Evolutionary conservation across 106 monocot genomes (phyloP).

Genomic region (Dendrobium chrysotoxum): DNA sequence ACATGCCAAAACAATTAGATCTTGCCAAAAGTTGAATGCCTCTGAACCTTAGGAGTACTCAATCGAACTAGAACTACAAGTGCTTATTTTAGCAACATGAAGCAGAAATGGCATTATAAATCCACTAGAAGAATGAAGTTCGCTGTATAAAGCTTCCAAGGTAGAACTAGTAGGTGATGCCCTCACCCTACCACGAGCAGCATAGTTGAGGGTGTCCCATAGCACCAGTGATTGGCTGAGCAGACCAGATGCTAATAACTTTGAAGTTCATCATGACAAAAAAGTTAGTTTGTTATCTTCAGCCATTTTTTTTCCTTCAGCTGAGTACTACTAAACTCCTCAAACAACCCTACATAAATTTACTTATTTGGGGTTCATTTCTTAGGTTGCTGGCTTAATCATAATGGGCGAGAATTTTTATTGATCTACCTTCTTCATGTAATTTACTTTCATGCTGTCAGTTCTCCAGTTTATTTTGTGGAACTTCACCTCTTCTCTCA

Average conservation of each 20-base stretch:
- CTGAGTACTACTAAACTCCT: no score
- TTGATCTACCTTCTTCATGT: no score
- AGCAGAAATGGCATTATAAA: constrained; percentile 53
- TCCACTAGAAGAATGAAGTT: constrained; percentile 61
- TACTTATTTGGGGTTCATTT: no score
- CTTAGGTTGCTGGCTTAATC: no score
- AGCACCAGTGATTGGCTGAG: constrained; percentile 52
- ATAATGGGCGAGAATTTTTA: no score
- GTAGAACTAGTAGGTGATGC: constrained; percentile 20
- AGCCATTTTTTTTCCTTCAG: no score
- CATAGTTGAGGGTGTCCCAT: constrained; percentile 81
- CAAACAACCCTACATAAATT: no score
- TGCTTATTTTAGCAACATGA: constrained; percentile 40
- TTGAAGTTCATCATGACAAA: no score
- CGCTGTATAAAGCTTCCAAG: constrained; percentile 37
- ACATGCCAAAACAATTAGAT: constrained; percentile 58
- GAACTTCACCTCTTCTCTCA: no score
- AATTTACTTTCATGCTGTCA: no score
- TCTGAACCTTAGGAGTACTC: constrained; percentile 64
- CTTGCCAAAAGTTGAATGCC: constrained; percentile 60
- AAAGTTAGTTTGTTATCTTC: no score
- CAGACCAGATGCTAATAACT: constrained; percentile 28
- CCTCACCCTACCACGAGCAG: constrained; percentile 47
- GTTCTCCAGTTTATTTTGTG: no score
- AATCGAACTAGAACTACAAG: constrained; percentile 32